Evolutionary conservation across 768 basidiomycete genomes (phyloP), one percentile per base, ranked within the genome.

Genomic region (Hygrocybe coccinea): DNA sequence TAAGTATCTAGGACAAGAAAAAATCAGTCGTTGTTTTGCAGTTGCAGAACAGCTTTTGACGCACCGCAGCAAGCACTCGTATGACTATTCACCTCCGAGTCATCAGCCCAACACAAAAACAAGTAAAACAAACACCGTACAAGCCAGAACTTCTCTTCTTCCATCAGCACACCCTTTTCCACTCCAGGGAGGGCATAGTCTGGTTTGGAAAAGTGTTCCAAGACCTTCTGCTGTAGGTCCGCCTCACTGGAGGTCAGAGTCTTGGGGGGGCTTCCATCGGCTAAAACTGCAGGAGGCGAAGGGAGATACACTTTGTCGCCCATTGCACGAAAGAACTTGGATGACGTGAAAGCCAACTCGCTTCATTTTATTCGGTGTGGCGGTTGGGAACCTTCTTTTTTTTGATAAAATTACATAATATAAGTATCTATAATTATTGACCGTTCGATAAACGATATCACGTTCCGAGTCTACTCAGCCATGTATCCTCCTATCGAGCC

Each of bases 141-240:
- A 33, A 92, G 73, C 88, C 89, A 92, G 67, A 88, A 88, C 69
- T 81, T 82, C 65, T 92, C 91, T 34, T 74, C 78, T 33, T 88
- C 87, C 44, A 58, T 74, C 50, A 91, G 71, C 56, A 71, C 67
- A 7, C 76, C 73, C 2, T 77, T 73, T 41, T 73, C 68, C 8
- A 72, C 64, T n/a, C 69, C 75, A 2, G 85, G 80, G 29, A 88
- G 64, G 5, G 60, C 67, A 65, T 87, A 87, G 2, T 74, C 73
- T 0, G 74, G 63, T n/a, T 69, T 64, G 15, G 77, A 62, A 61
- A 90, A 88, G 65, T 88, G 80, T n/a, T 68, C 70, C 41, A 86
- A 70, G 12, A 89, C 82, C 47, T 72, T 71, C 39, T 79, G 68
- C 56, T 80, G 79, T 70, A 81, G 74, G 54, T 69, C 71, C 54